phyloP scores from a whole-genome alignment of 2,329 filamentous ascomycete species.

The Juglanconis juglandina region DNA sequence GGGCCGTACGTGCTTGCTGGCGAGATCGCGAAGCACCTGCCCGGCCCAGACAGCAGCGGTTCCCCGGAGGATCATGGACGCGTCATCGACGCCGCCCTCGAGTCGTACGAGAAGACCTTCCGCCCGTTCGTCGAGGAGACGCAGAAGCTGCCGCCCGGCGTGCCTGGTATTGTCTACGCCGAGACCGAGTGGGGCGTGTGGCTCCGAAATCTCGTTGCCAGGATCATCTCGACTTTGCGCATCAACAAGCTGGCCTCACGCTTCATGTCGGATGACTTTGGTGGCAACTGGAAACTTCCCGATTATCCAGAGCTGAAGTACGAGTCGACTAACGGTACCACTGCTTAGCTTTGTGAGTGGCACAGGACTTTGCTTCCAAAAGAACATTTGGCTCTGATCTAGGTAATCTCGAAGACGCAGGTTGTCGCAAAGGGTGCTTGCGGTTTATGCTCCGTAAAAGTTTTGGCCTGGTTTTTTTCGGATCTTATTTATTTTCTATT shows the following conservation, averaged over 20 bases:
- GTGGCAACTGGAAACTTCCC: constrained; percentile 11
- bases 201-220: constrained; percentile 6
- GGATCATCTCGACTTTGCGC: not conserved
- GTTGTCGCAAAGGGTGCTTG: too few relatives aligned
- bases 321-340: not conserved
- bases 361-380: too few relatives aligned
- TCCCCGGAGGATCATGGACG: constrained; percentile 2
- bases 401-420: too few relatives aligned
- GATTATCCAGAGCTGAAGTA: constrained; percentile 12
- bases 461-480: too few relatives aligned
- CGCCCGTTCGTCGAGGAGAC: constrained; percentile 41
- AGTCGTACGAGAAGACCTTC: constrained; percentile 41
- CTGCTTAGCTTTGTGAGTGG: too few relatives aligned
- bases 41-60: not conserved
- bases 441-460: too few relatives aligned
- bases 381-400: too few relatives aligned
- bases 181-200: constrained; percentile 15
- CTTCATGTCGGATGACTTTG: constrained; percentile 11
- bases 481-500: too few relatives aligned
- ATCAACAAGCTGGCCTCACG: constrained; percentile 3
- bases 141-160: constrained; percentile 29
- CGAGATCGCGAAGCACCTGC: constrained; percentile 38
- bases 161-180: constrained; percentile 1
- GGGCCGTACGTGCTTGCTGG: constrained; percentile 57
- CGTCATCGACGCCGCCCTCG: constrained; percentile 32